A percentile compares a stretch with the other conserved stretches of the same genome.
These are phyloP conservation scores for Rhizophagus prolifer DNA, from an alignment of 192 early-diverging fungal species.

Conservation along the genomic window DNA sequence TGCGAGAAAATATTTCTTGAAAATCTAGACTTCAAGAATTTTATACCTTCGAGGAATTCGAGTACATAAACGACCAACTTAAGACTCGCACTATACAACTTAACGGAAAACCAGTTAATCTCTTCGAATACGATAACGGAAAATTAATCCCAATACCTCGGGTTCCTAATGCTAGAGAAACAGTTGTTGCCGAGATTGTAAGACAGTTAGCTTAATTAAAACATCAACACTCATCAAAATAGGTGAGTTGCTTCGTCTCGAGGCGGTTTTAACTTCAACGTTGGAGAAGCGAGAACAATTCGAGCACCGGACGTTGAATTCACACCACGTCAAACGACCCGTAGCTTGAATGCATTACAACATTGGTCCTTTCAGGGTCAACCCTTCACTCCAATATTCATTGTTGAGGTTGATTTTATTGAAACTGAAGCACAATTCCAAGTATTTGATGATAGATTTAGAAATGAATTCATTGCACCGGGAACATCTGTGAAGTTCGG, in stretches of 20 bases:
- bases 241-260: neutral
- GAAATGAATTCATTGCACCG: slow-evolving; percentile 2
- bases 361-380: slow-evolving; percentile 22
- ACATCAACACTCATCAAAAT: slow-evolving; percentile 28
- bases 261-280: neutral
- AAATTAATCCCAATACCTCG: slow-evolving; percentile 15
- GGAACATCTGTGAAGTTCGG: slow-evolving; percentile 5
- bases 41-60: slow-evolving; percentile 24
- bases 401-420: slow-evolving; percentile 26
- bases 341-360: neutral
- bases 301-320: slow-evolving; percentile 5
- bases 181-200: neutral
- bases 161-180: neutral
- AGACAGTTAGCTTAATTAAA: slow-evolving; percentile 23
- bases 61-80: neutral
- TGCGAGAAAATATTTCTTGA: slow-evolving; percentile 12
- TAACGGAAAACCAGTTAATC: neutral
- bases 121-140: neutral
- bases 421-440: neutral
- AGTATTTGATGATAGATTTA: slow-evolving; percentile 18
- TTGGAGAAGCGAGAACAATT: slow-evolving; percentile 20
- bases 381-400: slow-evolving; percentile 25
- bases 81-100: neutral
- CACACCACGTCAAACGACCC: neutral
- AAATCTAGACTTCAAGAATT: neutral